Percentiles rank a stretch among this genome's conserved stretches.
Evolutionary conservation across 495 filamentous ascomycete genomes (phyloP).

Genomic region (Hypoxylon lenormandii): DNA sequence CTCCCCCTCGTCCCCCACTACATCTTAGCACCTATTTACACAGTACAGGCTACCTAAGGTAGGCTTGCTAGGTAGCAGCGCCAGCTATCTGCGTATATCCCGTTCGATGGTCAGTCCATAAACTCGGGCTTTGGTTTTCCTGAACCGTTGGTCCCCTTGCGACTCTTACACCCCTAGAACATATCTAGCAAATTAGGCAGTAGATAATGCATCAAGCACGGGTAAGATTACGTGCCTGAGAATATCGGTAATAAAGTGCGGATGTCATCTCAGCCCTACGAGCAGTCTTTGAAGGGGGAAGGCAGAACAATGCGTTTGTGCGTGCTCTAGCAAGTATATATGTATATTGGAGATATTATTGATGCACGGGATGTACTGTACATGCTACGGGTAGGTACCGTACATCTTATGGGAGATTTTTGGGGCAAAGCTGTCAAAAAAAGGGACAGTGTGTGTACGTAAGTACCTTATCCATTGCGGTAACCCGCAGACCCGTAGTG

Average conservation of each 20-base stretch:
- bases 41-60: too few relatives aligned
- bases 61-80: neutral
- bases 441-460: constrained; percentile 24
- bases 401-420: neutral
- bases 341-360: neutral
- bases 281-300: neutral
- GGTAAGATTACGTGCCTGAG: neutral
- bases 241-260: constrained; percentile 45
- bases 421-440: constrained; percentile 7
- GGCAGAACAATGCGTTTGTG: constrained; percentile 2
- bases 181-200: too few relatives aligned
- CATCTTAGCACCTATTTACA: neutral
- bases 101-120: neutral
- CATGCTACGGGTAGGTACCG: too few relatives aligned
- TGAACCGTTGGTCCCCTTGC: constrained; percentile 5
- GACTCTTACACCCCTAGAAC: neutral
- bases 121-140: constrained; percentile 44
- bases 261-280: constrained; percentile 49
- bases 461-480: constrained; percentile 28
- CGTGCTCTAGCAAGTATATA: neutral
- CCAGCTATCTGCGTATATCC: neutral
- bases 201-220: constrained; percentile 4
- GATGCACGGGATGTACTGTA: neutral
- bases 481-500: constrained; percentile 25
- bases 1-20: constrained; percentile 1